These are phyloP conservation scores for Discostella stelligera DNA, from an alignment of 352 stramenopile species.

Conservation along the genomic window DNA sequence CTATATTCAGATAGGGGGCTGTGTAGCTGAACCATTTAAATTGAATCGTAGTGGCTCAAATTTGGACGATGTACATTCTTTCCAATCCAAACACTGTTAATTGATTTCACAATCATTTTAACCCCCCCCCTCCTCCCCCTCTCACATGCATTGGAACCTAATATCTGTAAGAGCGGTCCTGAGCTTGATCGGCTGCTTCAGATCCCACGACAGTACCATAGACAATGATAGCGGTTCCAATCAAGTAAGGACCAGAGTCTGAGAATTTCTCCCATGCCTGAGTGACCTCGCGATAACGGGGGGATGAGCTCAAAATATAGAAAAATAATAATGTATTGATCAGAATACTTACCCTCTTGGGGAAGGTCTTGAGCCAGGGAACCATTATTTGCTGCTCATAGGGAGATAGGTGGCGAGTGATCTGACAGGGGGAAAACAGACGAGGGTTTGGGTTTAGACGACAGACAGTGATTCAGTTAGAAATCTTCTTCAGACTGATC, in stretches of 20 bases:
- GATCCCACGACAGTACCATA: constrained; percentile 44
- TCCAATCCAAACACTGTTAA: no score
- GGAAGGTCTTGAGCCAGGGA: constrained; percentile 76
- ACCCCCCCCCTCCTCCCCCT: no score
- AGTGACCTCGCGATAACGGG: not conserved
- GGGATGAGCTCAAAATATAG: not conserved
- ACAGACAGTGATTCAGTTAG: not conserved
- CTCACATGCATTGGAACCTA: constrained; percentile 12
- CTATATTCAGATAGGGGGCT: no score
- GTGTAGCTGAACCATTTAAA: no score
- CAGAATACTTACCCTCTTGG: constrained; percentile 61
- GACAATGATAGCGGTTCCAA: constrained; percentile 37
- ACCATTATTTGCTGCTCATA: constrained; percentile 75
- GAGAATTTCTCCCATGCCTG: constrained; percentile 59
- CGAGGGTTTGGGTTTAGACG: not conserved
- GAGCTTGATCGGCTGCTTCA: constrained; percentile 51
- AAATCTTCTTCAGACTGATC: not conserved
- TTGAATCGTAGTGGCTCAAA: no score
- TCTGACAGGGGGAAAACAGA: constrained; percentile 36
- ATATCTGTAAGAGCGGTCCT: constrained; percentile 61
- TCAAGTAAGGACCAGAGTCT: constrained; percentile 51
- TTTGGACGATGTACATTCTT: no score
- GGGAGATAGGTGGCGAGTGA: constrained; percentile 70
- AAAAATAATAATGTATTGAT: not conserved
- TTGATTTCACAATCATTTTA: no score